Conservation (phyloP, 2,329 filamentous ascomycete genomes). For the Sordariomycetes sp. region DNA sequence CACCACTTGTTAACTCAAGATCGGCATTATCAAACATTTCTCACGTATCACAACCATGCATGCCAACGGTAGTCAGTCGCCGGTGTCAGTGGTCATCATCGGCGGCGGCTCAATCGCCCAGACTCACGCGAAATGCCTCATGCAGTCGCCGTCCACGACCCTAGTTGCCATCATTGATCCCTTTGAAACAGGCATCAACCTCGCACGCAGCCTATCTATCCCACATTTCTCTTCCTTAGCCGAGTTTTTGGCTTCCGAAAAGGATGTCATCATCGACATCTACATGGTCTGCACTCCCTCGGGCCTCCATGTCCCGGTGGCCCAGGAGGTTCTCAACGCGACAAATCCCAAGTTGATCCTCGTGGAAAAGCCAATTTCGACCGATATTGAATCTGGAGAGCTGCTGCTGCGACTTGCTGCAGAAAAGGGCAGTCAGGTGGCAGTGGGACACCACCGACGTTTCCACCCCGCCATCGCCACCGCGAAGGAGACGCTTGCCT, state of each 20-base stretch:
- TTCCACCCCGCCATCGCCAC: background rate
- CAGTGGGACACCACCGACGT: background rate
- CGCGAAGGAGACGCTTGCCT: background rate
- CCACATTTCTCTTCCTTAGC: background rate
- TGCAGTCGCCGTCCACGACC: background rate
- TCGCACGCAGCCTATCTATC: background rate
- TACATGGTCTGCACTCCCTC: background rate
- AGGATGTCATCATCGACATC: background rate
- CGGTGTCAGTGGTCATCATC: background rate
- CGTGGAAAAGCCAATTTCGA: background rate
- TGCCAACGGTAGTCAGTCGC: background rate
- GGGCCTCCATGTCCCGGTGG: background rate
- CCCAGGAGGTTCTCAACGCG: background rate
- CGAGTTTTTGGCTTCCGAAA: background rate
- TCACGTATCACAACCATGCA: background rate
- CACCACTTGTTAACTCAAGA: background rate
- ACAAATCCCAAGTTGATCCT: background rate
- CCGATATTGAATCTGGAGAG: background rate
- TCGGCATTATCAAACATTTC: background rate
- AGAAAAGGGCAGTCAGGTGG: background rate
- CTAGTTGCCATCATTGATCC: background rate
- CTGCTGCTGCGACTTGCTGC: background rate
- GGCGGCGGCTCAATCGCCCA: background rate
- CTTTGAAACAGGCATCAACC: background rate
- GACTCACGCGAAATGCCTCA: background rate